Evolutionary conservation across 2,329 filamentous ascomycete genomes (phyloP).

Genomic region (Fusarium sp.): DNA sequence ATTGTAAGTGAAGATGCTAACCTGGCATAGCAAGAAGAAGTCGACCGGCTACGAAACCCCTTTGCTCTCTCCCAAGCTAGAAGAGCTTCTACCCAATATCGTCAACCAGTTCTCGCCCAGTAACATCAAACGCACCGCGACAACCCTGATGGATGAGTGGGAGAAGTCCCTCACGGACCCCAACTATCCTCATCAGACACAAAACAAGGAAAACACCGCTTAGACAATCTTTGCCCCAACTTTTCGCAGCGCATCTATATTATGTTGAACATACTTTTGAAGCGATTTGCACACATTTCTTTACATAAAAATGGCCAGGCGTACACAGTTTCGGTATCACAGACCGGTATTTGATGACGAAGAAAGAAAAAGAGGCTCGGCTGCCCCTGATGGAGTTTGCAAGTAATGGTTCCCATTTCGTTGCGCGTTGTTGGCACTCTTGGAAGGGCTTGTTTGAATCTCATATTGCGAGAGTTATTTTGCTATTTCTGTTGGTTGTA

Average conservation of each 20-base stretch:
- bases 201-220: conserved; percentile 48
- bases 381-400: conserved; percentile 26
- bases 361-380: conserved; percentile 21
- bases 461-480: conserved; percentile 18
- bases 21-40: conserved; percentile 46
- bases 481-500: conserved; percentile 4
- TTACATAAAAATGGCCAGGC: conserved; percentile 21
- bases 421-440: conserved; percentile 19
- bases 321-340: conserved; percentile 34
- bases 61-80: conserved; percentile 56
- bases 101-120: conserved; percentile 78
- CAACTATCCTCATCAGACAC: conserved; percentile 38
- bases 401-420: conserved; percentile 18
- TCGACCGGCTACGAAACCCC: conserved; percentile 44
- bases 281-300: conserved; percentile 28
- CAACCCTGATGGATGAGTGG: conserved; percentile 89
- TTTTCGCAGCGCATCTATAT: conserved; percentile 27
- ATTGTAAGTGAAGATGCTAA: conserved; percentile 10
- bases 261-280: conserved; percentile 33
- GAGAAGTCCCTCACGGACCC: conserved; percentile 67
- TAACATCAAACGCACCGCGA: conserved; percentile 84
- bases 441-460: conserved; percentile 18
- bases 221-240: conserved; percentile 20
- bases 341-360: conserved; percentile 37
- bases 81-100: conserved; percentile 73